A percentile compares a stretch with the other conserved stretches of the same genome.
These are phyloP conservation scores for Hysterangium stoloniferum DNA, from an alignment of 768 basidiomycete species.

Conservation along the genomic window DNA sequence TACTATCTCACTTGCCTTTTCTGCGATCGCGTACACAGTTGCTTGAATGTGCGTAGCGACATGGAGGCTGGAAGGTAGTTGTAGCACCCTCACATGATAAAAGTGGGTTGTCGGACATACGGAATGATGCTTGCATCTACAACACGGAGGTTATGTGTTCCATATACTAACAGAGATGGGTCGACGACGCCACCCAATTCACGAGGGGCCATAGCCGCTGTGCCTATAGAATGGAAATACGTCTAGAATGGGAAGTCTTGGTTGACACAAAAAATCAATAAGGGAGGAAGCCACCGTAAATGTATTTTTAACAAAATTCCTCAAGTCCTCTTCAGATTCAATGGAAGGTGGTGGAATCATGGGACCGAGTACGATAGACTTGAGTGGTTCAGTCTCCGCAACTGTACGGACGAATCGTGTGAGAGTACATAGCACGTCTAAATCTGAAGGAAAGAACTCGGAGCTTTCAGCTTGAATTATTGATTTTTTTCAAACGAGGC, in stretches of 20 bases:
- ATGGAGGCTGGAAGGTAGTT: constrained; percentile 22
- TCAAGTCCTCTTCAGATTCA: neutral
- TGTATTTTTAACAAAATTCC: neutral
- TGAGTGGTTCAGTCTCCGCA: neutral
- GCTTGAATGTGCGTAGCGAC: constrained; percentile 39
- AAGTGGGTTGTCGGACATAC: too few relatives aligned
- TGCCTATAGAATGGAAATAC: constrained; percentile 7
- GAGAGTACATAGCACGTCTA: too few relatives aligned
- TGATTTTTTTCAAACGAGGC: too few relatives aligned
- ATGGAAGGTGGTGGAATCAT: neutral
- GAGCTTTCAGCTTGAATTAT: too few relatives aligned
- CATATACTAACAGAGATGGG: constrained; percentile 34
- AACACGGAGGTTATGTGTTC: constrained; percentile 33
- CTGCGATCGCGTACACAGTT: constrained; percentile 46
- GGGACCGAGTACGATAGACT: neutral
- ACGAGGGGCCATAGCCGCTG: constrained; percentile 9
- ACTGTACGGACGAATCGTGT: neutral
- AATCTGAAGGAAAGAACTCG: too few relatives aligned
- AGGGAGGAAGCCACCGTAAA: neutral
- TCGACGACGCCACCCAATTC: constrained; percentile 13
- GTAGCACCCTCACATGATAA: constrained; percentile 19
- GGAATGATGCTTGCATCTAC: constrained; percentile 42
- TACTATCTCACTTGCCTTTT: constrained; percentile 39
- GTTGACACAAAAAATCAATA: constrained; percentile 18
- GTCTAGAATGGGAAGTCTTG: too few relatives aligned